These are phyloP conservation scores for Spiromastix sp. DNA, from an alignment of 2,329 filamentous ascomycete species.

Conservation along the genomic window DNA sequence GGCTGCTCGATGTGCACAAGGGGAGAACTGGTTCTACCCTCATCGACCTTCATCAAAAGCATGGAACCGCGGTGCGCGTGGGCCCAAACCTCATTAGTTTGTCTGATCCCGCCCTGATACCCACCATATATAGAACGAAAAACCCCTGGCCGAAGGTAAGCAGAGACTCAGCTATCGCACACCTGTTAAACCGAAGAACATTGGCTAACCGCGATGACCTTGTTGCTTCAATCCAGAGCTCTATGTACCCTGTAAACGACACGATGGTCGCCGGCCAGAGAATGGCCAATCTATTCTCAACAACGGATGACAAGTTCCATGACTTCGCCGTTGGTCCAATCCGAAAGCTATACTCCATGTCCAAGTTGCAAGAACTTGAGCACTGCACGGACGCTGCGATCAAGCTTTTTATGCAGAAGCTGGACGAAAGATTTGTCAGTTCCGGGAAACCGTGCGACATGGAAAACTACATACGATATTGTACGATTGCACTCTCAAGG, in stretches of 20 bases:
- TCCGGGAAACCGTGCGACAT: constrained; percentile 7
- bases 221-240: not conserved
- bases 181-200: not conserved
- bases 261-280: not conserved
- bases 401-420: constrained; percentile 10
- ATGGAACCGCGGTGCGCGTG: constrained; percentile 64
- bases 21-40: constrained; percentile 57
- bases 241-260: not conserved
- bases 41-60: constrained; percentile 54
- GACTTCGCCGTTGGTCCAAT: not conserved
- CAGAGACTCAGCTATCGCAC: not conserved
- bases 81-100: constrained; percentile 68
- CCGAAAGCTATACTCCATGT: constrained; percentile 13
- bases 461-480: constrained; percentile 12
- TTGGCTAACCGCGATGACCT: not conserved
- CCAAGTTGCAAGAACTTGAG: constrained; percentile 13
- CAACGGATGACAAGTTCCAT: not conserved
- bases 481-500: not conserved
- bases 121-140: constrained; percentile 67
- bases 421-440: not conserved
- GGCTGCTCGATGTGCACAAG: constrained; percentile 57
- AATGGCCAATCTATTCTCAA: constrained; percentile 1
- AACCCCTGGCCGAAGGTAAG: constrained; percentile 36
- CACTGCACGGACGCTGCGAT: constrained; percentile 12
- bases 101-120: constrained; percentile 60